These are phyloP conservation scores for Penicillium sp. DNA, from an alignment of 2,329 filamentous ascomycete species.

Conservation along the genomic window DNA sequence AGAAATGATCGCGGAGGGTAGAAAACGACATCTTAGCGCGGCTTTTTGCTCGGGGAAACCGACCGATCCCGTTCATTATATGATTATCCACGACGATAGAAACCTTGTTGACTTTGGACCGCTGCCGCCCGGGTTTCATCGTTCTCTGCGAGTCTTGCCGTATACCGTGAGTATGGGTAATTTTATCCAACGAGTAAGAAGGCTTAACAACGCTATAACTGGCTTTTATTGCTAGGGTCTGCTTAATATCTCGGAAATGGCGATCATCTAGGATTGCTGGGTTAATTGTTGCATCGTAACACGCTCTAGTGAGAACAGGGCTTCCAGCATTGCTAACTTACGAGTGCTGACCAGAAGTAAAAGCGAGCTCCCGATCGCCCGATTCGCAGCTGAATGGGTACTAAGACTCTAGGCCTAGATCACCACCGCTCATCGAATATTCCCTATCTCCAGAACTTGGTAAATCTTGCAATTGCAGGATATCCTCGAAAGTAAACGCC, in stretches of 20 bases:
- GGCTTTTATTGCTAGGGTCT: not conserved
- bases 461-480: too few species aligned
- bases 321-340: conserved; percentile 2
- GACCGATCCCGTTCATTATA: not conserved
- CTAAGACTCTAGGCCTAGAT: not conserved
- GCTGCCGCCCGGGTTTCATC: not conserved
- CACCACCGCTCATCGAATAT: not conserved
- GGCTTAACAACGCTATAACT: not conserved
- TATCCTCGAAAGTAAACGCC: too few species aligned
- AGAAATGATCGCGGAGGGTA: conserved; percentile 10
- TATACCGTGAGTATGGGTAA: not conserved
- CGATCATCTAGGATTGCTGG: conserved; percentile 8
- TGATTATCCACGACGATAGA: conserved; percentile 7
- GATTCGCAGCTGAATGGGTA: too few species aligned
- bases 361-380: not conserved
- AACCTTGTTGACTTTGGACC: conserved; percentile 13
- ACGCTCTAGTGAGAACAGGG: not conserved
- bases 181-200: conserved; percentile 1
- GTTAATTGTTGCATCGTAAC: conserved; percentile 5
- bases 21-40: not conserved
- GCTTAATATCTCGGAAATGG: not conserved
- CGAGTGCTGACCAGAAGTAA: conserved; percentile 4
- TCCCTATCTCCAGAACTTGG: not conserved
- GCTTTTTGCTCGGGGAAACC: conserved; percentile 1
- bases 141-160: not conserved